Evolutionary conservation across 805 yeast genomes (phyloP).

Genomic region (Teunomyces funiuensis): DNA sequence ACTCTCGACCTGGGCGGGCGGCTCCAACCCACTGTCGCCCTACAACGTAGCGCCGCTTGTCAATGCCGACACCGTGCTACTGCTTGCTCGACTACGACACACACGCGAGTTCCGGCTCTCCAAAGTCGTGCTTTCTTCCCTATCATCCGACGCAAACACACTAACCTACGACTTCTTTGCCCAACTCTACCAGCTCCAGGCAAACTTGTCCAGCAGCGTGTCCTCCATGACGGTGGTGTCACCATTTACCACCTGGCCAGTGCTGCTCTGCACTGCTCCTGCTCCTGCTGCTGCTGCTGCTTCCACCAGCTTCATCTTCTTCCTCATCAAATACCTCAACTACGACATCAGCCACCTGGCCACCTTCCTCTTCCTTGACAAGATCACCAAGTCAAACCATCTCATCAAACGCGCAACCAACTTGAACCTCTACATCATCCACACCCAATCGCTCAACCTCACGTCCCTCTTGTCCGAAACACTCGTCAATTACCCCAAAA

Average conservation of each 20-base stretch:
- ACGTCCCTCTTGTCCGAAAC: conserved; percentile 1
- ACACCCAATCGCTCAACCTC: conserved; percentile 8
- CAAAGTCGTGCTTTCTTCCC: conserved; percentile 4
- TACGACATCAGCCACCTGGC: conserved; percentile 22
- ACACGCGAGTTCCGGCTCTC: conserved; percentile 5
- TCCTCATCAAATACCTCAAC: conserved; percentile 23
- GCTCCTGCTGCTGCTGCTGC: background rate
- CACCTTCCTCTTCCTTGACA: conserved; percentile 25
- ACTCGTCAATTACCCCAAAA: background rate
- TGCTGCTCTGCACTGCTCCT: background rate
- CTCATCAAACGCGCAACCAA: conserved; percentile 25
- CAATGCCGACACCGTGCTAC: too few relatives aligned
- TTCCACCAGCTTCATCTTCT: conserved; percentile 7
- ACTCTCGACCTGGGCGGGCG: conserved; percentile 12
- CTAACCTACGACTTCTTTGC: conserved; percentile 14
- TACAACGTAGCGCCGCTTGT: too few relatives aligned
- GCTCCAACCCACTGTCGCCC: background rate
- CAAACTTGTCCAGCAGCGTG: background rate
- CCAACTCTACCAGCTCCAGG: conserved; percentile 11
- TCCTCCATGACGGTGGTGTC: background rate
- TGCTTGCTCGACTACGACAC: conserved; percentile 1
- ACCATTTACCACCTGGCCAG: conserved; percentile 7
- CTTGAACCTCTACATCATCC: conserved; percentile 24
- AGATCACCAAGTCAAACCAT: conserved; percentile 26
- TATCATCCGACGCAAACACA: conserved; percentile 9